These are phyloP conservation scores for Suillus weaverae DNA, from an alignment of 768 basidiomycete genomes.

Conservation along the genomic window DNA sequence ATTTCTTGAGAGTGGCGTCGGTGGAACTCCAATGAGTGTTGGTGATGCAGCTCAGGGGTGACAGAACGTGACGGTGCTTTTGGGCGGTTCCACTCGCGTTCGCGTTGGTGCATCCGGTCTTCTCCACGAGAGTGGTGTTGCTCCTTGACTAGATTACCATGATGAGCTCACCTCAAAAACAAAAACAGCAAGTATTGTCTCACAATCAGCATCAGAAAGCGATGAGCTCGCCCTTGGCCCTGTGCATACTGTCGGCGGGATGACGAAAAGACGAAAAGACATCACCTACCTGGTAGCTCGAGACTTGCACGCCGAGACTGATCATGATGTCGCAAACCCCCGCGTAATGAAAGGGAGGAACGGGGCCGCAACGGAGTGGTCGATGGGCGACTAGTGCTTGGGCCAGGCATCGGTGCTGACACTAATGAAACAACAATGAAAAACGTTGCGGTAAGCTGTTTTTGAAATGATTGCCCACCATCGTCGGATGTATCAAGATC, in stretches of 20 bases:
- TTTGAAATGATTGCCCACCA: constrained; percentile 23
- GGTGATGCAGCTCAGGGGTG: constrained; percentile 27
- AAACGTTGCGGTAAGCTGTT: not conserved
- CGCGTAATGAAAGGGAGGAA: constrained; percentile 18
- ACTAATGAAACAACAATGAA: not conserved
- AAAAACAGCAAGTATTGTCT: constrained; percentile 21
- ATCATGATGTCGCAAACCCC: constrained; percentile 5
- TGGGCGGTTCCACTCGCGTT: constrained; percentile 49
- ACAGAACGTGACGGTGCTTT: constrained; percentile 26
- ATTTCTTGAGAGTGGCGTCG: constrained; percentile 16
- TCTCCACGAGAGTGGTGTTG: constrained; percentile 30
- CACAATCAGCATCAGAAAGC: constrained; percentile 23
- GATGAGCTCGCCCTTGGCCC: constrained; percentile 31
- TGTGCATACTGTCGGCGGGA: constrained; percentile 14
- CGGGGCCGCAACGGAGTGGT: constrained; percentile 12
- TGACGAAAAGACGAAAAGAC: constrained; percentile 1
- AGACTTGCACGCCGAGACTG: constrained; percentile 13
- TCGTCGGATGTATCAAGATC: constrained; percentile 54
- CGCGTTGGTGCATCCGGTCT: constrained; percentile 41
- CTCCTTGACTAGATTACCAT: constrained; percentile 25
- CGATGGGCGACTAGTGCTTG: constrained; percentile 9
- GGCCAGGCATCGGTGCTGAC: constrained; percentile 17
- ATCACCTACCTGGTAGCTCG: constrained; percentile 21
- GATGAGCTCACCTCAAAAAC: constrained; percentile 8
- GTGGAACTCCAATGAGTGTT: constrained; percentile 29